Base-by-base conservation (phyloP, 768 basidiomycete genomes). In the Agrocybe chaxingu region DNA sequence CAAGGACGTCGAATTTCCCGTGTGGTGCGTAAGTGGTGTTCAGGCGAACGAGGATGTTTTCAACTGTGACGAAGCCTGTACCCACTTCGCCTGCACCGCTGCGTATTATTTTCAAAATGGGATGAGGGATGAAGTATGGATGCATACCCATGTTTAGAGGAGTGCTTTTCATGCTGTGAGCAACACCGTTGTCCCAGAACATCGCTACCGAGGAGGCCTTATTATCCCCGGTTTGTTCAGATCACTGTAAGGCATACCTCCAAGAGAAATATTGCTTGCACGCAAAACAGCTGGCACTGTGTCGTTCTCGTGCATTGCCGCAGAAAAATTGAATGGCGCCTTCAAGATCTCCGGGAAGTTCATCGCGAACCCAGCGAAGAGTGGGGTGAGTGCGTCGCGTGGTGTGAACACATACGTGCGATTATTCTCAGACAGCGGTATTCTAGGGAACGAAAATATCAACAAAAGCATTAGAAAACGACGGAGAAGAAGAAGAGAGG, bases 351-450 rank as follows among this genome's bases (percentile, higher is more conserved):
- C 42, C 4, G 70, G 71, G 19, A 70, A 62, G 16, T 62, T 59
- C 56, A 65, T 61, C 8, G 55, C 53, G 48, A 72, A 71, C 11
- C 62, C 58, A 7, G 58, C 54, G 50, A 74, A 74, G 11, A 76
- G 55, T 0, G 46, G 49, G 7, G 56, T 57, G 13, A 75, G 54
- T 1, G 64, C 65, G 35, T 58, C 57, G 10, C 67, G 63, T 6
- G 71, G 70, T 10, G 69, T 67, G 42, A 71, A 72, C 8, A 73
- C 42, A 57, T 74, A 75, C 1, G 58, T 54, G 24, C 52, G 45
- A 12, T 50, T 50, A 18, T 45, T 31, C 12, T 33, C 36, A 6
- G 58, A 59, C 7, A 52, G 7, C 2, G 50, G 45, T 11, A 56
- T 36, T 2, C 57, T 58, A 37, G 9, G 1, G 13, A 8, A 12